These are phyloP conservation scores for Chaetomium tenue DNA, from an alignment of 495 filamentous ascomycete species.

Conservation along the genomic window DNA sequence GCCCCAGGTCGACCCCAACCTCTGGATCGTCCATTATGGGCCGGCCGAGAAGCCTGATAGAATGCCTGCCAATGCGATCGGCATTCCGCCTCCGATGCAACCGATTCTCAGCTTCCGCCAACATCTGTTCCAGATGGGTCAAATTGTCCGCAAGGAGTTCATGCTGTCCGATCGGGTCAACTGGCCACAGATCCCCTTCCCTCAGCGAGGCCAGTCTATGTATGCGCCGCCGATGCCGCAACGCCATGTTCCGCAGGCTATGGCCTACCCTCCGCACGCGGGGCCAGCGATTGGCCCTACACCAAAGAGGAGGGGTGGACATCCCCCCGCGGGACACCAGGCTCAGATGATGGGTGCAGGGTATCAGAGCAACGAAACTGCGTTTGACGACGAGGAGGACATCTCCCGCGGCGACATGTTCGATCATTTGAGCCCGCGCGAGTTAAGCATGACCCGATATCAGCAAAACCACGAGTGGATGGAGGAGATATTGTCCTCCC, in stretches of 20 bases:
- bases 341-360: conserved; percentile 31
- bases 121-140: conserved; percentile 72
- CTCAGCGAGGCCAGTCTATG: conserved; percentile 49
- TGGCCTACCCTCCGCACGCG: conserved; percentile 54
- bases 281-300: conserved; percentile 42
- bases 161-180: conserved; percentile 83
- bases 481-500: conserved; percentile 91
- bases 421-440: conserved; percentile 81
- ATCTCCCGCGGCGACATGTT: conserved; percentile 80
- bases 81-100: conserved; percentile 56
- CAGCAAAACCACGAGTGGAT: conserved; percentile 98
- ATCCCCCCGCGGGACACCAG: conserved; percentile 32
- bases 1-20: conserved; percentile 68
- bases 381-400: conserved; percentile 85
- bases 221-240: conserved; percentile 37
- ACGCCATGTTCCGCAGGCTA: conserved; percentile 47
- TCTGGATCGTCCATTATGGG: conserved; percentile 95
- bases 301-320: conserved; percentile 42
- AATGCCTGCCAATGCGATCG: conserved; percentile 63
- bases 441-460: conserved; percentile 80
- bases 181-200: conserved; percentile 83
- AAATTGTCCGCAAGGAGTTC: conserved; percentile 86
- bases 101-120: conserved; percentile 60
- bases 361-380: conserved; percentile 46
- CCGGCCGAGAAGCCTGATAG: conserved; percentile 68